phyloP scores from a whole-genome alignment of 1,139 yeast species.

The Kodamaea fungicola region DNA sequence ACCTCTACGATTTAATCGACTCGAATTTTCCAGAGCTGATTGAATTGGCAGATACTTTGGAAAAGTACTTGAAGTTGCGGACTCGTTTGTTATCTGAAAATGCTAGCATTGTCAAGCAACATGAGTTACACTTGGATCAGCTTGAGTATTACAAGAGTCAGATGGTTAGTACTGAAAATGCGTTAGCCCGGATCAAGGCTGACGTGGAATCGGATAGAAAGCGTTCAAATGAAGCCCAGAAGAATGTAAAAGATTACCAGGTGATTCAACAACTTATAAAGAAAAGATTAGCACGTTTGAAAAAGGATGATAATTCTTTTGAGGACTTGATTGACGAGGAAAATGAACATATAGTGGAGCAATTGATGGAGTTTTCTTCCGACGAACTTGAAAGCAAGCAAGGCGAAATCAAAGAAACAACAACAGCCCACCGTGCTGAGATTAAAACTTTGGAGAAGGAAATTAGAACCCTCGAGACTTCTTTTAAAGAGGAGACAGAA shows the following conservation, averaged over 20 bases:
- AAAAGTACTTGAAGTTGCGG: conserved; percentile 50
- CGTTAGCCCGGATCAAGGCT: conserved; percentile 11
- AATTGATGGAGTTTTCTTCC: conserved; percentile 11
- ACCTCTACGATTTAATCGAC: conserved; percentile 59
- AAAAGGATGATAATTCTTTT: conserved; percentile 10
- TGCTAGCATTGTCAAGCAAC: conserved; percentile 16
- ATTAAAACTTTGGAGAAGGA: conserved; percentile 16
- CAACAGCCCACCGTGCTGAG: conserved; percentile 11
- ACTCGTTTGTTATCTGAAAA: conserved; percentile 31
- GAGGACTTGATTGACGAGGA: conserved; percentile 12
- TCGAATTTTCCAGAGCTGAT: conserved; percentile 78
- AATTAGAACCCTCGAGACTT: conserved; percentile 18
- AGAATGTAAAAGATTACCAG: conserved; percentile 12
- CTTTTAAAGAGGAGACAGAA: conserved; percentile 18
- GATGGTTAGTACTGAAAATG: conserved; percentile 12
- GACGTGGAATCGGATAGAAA: conserved; percentile 14
- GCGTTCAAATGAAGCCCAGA: conserved; percentile 8
- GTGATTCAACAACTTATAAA: conserved; percentile 10
- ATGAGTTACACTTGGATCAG: conserved; percentile 10
- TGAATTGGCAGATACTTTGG: conserved; percentile 58
- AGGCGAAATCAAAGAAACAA: conserved; percentile 10
- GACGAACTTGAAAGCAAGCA: conserved; percentile 12
- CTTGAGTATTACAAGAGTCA: conserved; percentile 13
- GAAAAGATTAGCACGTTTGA: conserved; percentile 9
- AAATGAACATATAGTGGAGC: conserved; percentile 13